A percentile compares a stretch with the other conserved stretches of the same genome.
Evolutionary conservation across 495 filamentous ascomycete genomes (phyloP).

Genomic region (Penicillium lividum): DNA sequence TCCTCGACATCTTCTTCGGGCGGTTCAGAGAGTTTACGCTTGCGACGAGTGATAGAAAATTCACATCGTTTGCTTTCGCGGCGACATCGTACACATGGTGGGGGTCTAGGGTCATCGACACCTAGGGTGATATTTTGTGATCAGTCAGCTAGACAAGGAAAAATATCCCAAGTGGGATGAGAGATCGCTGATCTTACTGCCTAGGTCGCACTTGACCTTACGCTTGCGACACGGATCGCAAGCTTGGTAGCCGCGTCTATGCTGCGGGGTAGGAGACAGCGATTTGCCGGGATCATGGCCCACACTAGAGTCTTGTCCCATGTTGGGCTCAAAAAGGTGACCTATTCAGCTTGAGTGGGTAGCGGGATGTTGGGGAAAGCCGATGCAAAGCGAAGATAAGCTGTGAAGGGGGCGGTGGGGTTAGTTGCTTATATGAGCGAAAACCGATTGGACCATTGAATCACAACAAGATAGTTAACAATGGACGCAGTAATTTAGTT

Average conservation of each 20-base stretch:
- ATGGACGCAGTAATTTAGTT: neutral
- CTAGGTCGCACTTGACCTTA: constrained; percentile 92
- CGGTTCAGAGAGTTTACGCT: constrained; percentile 75
- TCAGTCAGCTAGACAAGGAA: constrained; percentile 12
- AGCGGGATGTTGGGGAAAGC: constrained; percentile 31
- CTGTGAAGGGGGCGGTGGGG: constrained; percentile 41
- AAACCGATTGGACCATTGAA: constrained; percentile 19
- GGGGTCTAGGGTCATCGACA: constrained; percentile 91
- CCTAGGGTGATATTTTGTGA: constrained; percentile 28
- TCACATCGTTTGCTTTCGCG: constrained; percentile 93
- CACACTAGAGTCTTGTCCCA: constrained; percentile 30
- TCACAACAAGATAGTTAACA: neutral
- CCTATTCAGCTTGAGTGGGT: constrained; percentile 8
- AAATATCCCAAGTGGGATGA: constrained; percentile 4
- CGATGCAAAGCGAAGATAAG: constrained; percentile 54
- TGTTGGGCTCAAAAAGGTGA: constrained; percentile 15
- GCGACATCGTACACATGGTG: constrained; percentile 90
- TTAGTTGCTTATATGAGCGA: constrained; percentile 24
- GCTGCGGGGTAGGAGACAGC: constrained; percentile 47
- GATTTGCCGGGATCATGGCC: constrained; percentile 29
- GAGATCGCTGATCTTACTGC: constrained; percentile 50
- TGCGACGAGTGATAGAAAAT: constrained; percentile 94
- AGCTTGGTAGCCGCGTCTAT: constrained; percentile 78
- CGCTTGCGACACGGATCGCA: constrained; percentile 89
- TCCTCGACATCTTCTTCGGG: constrained; percentile 50